Conservation (phyloP, 1,139 yeast species). For the Blastobotrys apis region DNA sequence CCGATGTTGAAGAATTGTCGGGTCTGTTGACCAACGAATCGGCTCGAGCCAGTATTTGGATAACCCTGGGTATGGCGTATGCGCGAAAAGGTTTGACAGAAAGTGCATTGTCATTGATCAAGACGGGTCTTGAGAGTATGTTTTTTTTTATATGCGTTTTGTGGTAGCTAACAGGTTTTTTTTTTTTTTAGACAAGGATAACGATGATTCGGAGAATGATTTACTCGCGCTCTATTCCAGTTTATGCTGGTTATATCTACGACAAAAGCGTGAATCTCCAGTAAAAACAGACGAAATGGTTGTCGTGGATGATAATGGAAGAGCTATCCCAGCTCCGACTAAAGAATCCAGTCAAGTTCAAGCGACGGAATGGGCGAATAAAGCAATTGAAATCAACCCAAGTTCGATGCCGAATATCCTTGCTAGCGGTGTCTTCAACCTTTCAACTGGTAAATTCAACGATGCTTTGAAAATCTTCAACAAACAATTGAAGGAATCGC, state of each 20-base stretch:
- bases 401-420: slow-evolving; percentile 35
- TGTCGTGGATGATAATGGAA: slow-evolving; percentile 21
- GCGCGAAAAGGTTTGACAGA: slow-evolving; percentile 54
- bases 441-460: slow-evolving; percentile 63
- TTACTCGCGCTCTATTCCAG: slow-evolving; percentile 55
- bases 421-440: slow-evolving; percentile 52
- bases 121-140: slow-evolving; percentile 51
- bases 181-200: no score
- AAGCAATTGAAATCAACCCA: slow-evolving; percentile 35
- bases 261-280: slow-evolving; percentile 42
- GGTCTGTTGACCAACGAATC: slow-evolving; percentile 73
- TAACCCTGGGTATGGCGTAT: slow-evolving; percentile 76
- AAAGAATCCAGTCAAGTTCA: slow-evolving; percentile 24
- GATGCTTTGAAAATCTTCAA: slow-evolving; percentile 48
- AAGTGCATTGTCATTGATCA: slow-evolving; percentile 63
- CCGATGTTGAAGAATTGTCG: slow-evolving; percentile 81
- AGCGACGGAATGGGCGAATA: slow-evolving; percentile 33
- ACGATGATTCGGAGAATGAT: slow-evolving; percentile 40
- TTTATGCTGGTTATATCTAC: slow-evolving; percentile 69
- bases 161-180: no score
- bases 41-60: slow-evolving; percentile 76
- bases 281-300: slow-evolving; percentile 28
- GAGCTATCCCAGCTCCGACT: slow-evolving; percentile 20
- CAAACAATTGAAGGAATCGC: slow-evolving; percentile 34
- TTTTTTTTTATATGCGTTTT: slow-evolving; percentile 1